A percentile compares a stretch with the other conserved stretches of the same genome.
phyloP scores from a whole-genome alignment of 306 rosid genomes.

The Castanopsis chinensis region DNA sequence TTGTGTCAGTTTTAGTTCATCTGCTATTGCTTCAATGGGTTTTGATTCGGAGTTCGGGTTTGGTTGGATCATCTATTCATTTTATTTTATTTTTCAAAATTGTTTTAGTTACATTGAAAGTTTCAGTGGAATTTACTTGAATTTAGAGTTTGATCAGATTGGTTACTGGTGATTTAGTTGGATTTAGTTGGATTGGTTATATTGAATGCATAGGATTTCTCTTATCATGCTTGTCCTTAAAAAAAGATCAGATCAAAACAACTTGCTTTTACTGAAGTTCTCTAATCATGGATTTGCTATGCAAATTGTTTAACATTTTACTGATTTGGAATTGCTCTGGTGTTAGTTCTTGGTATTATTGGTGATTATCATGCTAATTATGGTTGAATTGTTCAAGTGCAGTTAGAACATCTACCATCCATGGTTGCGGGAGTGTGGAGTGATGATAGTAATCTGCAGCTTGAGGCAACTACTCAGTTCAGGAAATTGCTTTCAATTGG shows the following conservation, averaged over 20 bases:
- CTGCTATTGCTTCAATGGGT: background rate
- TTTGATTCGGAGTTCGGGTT: background rate
- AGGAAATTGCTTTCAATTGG: slow-evolving; percentile 96
- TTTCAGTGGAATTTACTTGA: background rate
- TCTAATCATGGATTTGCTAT: background rate
- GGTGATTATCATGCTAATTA: background rate
- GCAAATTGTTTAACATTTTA: background rate
- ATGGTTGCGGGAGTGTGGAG: slow-evolving; percentile 93
- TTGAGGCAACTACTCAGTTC: slow-evolving; percentile 92
- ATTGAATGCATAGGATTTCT: background rate
- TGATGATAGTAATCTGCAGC: slow-evolving; percentile 71
- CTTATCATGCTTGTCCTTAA: background rate
- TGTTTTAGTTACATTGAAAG: background rate
- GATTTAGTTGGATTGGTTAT: background rate
- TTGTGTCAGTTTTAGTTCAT: background rate
- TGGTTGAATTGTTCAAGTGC: slow-evolving; percentile 28
- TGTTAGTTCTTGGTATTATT: background rate
- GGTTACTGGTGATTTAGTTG: background rate
- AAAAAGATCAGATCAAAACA: background rate
- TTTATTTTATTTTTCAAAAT: background rate
- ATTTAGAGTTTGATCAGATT: background rate
- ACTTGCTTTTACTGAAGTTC: background rate
- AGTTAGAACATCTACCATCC: slow-evolving; percentile 89
- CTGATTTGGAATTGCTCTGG: background rate
- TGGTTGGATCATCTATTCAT: background rate